Base-by-base conservation (phyloP, 2,329 filamentous ascomycete species). In the Epichloe glyceriae region DNA sequence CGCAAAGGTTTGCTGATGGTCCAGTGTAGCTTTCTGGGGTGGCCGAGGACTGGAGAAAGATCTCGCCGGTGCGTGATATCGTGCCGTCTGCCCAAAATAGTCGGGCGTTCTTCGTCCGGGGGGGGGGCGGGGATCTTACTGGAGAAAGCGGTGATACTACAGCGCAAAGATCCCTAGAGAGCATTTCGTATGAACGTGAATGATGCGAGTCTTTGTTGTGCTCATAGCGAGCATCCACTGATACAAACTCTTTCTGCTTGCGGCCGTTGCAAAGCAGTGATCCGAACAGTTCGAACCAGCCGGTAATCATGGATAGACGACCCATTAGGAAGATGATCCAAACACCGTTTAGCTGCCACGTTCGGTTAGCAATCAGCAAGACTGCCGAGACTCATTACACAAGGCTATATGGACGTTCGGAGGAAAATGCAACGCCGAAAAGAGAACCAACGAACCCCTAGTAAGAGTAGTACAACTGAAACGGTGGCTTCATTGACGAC, bases 291-390 rank as follows among this genome's bases (percentile, higher is more conserved):
- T 94, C 82, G 41, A 73, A 58, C 93, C 93, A 98, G 55, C 86
- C 93, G 3, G 74, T 78, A 50, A 94, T 73, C 83, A 97, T 94
- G n/a, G 86, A 84, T 65, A 79, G 82, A 49, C 90, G 84, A 38
- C 86, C 85, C 34, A 96, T 79, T 52, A 97, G 79, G 50, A 95
- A 67, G 52, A 94, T 76, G 47, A 86, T 80, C 82, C 91, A 95
- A 46, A 97, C 71, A 7, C 91, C 91, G 56, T 90, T 90, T 57
- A 88, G 74, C 83, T 88, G 33, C 7, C 34, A 14, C 12, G 2
- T 37, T 49, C 17, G 41, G 47, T 57, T 58, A 66, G 61, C 47
- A 57, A 57, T 30, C 26, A 30, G 26, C 26, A 30, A 64, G 55
- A 53, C 14, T 26, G 3, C 7, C 22, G 19, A n/a, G 26, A 22